phyloP scores from a whole-genome alignment of 352 stramenopile species.

The Pythium brachiatum region DNA sequence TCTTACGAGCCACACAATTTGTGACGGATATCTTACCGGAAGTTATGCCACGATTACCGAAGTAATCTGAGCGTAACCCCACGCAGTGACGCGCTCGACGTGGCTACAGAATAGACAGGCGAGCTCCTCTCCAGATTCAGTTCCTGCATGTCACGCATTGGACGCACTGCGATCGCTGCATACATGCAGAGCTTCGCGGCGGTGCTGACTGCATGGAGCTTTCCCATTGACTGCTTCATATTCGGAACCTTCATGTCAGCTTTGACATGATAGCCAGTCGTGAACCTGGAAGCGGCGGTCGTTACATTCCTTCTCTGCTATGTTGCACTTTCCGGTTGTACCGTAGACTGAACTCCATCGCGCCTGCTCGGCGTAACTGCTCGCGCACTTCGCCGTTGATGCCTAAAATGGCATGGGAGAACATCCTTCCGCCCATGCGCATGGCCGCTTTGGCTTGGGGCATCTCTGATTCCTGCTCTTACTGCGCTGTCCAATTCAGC shows the following conservation, averaged over 20 bases:
- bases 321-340: neutral
- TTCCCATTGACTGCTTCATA: neutral
- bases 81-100: constrained; percentile 18
- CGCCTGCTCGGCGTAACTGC: neutral
- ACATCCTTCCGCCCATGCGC: neutral
- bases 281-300: neutral
- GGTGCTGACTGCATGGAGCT: neutral
- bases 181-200: neutral
- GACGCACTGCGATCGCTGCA: neutral
- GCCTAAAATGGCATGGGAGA: constrained; percentile 2
- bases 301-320: constrained; percentile 11
- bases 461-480: neutral
- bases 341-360: neutral
- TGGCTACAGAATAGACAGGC: constrained; percentile 5
- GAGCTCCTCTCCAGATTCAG: constrained; percentile 5
- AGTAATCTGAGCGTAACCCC: constrained; percentile 5
- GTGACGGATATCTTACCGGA: constrained; percentile 22
- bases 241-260: neutral
- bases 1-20: constrained; percentile 20
- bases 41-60: constrained; percentile 18
- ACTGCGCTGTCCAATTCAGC: neutral
- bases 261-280: neutral
- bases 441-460: neutral
- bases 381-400: neutral
- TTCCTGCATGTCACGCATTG: neutral